Evolutionary conservation across 306 rosid species (phyloP), one percentile per base, ranked within the genome.

Genomic region (Lathyrus oleraceus): DNA sequence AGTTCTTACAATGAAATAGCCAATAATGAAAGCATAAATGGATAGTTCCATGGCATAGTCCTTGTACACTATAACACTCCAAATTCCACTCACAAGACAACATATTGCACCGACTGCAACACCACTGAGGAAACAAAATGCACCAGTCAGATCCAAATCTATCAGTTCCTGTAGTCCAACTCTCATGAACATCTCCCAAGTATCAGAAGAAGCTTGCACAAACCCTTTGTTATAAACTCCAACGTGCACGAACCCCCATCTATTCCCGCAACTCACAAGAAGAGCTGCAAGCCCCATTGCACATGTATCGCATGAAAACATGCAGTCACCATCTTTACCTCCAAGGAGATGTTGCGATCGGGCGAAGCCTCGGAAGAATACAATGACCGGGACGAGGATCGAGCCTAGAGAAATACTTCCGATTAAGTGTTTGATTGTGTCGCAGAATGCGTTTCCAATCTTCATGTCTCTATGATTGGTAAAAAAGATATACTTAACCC

Each of bases 211-310:
- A 60, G 96, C 95, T 36, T 81, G 83, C 77, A 85, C 78, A 79
- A 92, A 74, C 13, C 88, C 92, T 77, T 87, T 87, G 76, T 85
- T 81, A 67, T 78, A 77, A 38, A 60, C 89, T 13, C 95, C 92
- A 6, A 87, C 84, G 5, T 86, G 83, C 47, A 92, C 98, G 35
- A 89, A 92, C n/a, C 92, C 96, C 98, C 98, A 92, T 28, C 92
- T 56, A 32, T 87, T 89, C 49, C 89, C 92, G 5, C 65, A 70
- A 6, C 32, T 38, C 23, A 86, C 81, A 57, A 89, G 87, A 20
- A 73, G 11, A 8, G 92, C 73, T 65, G 91, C 91, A 16, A 89
- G 39, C 7, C 39, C 39, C 39, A 35, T 35, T 8, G 39, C 39
- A 8, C 39, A 35, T 35, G 39, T 1, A 35, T 35, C 10, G 39